Conservation (phyloP, 116 monocot species). For the Posidonia oceanica region DNA sequence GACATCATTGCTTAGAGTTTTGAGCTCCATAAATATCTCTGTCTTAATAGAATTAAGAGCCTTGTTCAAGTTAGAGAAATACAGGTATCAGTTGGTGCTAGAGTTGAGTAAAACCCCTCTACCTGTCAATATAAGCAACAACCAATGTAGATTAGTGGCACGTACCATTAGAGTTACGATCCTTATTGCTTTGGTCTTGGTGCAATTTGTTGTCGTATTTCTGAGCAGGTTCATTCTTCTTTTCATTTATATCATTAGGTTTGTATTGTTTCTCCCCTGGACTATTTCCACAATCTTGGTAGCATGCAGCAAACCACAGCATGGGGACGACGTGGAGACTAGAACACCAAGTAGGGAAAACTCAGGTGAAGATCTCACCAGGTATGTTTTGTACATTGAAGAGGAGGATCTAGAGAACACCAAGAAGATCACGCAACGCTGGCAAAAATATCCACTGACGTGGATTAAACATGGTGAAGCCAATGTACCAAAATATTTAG, state of each 20-base stretch:
- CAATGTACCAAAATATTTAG: neutral
- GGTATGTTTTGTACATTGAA: conserved; percentile 1
- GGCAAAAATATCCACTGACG: too few relatives aligned
- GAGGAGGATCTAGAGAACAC: neutral
- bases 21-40: neutral
- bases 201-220: too few relatives aligned
- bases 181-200: too few relatives aligned
- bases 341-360: too few relatives aligned
- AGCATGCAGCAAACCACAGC: too few relatives aligned
- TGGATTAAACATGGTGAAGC: too few relatives aligned
- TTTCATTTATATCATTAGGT: too few relatives aligned
- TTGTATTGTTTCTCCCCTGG: too few relatives aligned
- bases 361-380: neutral
- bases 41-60: too few relatives aligned
- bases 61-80: neutral
- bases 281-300: too few relatives aligned
- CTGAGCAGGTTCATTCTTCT: too few relatives aligned
- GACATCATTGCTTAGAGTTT: neutral
- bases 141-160: neutral
- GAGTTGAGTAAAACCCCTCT: neutral
- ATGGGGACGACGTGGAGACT: too few relatives aligned
- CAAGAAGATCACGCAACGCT: neutral
- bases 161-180: neutral
- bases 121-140: neutral
- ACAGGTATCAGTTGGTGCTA: neutral